Conservation (phyloP, 306 rosid genomes). For the Morella rubra region DNA sequence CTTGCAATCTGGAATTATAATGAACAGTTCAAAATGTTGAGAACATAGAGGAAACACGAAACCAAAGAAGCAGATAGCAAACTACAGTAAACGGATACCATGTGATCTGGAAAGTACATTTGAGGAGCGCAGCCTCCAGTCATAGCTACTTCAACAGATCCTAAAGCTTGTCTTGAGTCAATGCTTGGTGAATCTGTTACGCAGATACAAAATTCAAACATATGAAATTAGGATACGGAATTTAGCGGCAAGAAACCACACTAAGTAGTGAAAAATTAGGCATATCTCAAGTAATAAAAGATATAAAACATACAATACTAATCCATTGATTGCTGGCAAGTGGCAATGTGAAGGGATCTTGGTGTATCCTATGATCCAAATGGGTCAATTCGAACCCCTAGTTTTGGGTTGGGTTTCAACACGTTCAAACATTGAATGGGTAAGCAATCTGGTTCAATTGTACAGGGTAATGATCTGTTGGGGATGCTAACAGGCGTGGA, state of each 20-base stretch:
- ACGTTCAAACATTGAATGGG: neutral
- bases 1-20: conserved; percentile 52
- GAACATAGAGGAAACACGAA: conserved; percentile 1
- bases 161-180: conserved; percentile 37
- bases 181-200: conserved; percentile 44
- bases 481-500: neutral
- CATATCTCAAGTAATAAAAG: conserved; percentile 6
- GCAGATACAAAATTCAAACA: too few species aligned
- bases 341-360: neutral
- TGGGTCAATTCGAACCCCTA: neutral
- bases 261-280: conserved; percentile 1
- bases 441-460: neutral
- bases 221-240: too few species aligned
- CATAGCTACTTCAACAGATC: conserved; percentile 27
- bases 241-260: neutral
- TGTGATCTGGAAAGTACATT: conserved; percentile 48
- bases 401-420: neutral
- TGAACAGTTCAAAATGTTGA: conserved; percentile 21
- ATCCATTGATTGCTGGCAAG: neutral
- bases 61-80: conserved; percentile 19
- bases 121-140: conserved; percentile 35
- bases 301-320: conserved; percentile 10
- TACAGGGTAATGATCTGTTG: neutral
- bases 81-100: conserved; percentile 42
- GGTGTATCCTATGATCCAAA: neutral